A percentile compares a stretch with the other conserved stretches of the same genome.
phyloP scores from a whole-genome alignment of 768 basidiomycete species.

The Boletus reticuloceps region DNA sequence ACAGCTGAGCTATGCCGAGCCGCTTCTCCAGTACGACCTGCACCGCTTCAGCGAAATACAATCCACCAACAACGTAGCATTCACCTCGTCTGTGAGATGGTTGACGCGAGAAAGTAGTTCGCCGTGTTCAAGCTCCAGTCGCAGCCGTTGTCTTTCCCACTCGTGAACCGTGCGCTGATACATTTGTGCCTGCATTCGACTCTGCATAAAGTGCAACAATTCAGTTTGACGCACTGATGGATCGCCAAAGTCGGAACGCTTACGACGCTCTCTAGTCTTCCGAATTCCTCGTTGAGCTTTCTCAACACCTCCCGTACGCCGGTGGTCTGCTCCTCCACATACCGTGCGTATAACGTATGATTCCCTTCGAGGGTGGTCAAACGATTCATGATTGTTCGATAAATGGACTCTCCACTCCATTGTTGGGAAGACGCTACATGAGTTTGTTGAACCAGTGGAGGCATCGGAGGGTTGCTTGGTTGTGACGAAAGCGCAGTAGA shows the following conservation, averaged over 20 bases:
- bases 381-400: constrained; percentile 94
- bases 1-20: constrained; percentile 83
- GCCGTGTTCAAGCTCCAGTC: constrained; percentile 68
- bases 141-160: constrained; percentile 63
- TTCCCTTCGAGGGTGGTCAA: constrained; percentile 83
- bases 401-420: constrained; percentile 80
- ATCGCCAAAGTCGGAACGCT: constrained; percentile 27
- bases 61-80: neutral
- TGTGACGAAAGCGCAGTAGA: constrained; percentile 2
- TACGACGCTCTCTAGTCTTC: constrained; percentile 72
- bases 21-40: constrained; percentile 88
- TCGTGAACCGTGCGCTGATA: constrained; percentile 64
- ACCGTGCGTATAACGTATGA: constrained; percentile 77
- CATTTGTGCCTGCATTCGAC: constrained; percentile 65
- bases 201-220: constrained; percentile 37
- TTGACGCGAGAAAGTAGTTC: constrained; percentile 71
- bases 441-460: constrained; percentile 1
- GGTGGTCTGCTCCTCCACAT: constrained; percentile 86
- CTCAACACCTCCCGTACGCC: constrained; percentile 72
- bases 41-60: neutral
- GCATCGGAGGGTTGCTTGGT: neutral
- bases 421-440: constrained; percentile 11
- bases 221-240: neutral
- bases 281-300: constrained; percentile 74
- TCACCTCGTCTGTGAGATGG: constrained; percentile 78